Evolutionary conservation across 495 filamentous ascomycete species (phyloP).

Genomic region (Tetracladium marchalianum): DNA sequence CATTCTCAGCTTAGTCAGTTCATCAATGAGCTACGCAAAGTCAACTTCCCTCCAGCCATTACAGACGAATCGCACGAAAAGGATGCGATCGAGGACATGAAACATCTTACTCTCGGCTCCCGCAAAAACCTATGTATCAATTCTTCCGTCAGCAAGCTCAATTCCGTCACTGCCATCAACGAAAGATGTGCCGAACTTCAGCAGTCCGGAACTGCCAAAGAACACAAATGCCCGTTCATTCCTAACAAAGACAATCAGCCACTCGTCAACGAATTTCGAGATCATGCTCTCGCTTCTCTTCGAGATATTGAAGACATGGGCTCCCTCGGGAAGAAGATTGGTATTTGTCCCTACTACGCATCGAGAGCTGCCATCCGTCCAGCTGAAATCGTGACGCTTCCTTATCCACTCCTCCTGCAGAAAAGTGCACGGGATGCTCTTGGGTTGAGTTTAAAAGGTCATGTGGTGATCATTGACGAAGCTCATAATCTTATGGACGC

Average conservation of each 20-base stretch:
- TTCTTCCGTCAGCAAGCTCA: constrained; percentile 60
- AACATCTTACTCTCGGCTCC: constrained; percentile 82
- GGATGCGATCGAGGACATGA: constrained; percentile 50
- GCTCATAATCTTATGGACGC: constrained; percentile 97
- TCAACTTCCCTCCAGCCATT: constrained; percentile 57
- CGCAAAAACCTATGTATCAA: constrained; percentile 93
- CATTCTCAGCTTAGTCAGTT: constrained; percentile 95
- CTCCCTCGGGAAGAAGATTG: constrained; percentile 62
- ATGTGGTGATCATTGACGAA: constrained; percentile 91
- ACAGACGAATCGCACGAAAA: constrained; percentile 24
- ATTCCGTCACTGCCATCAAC: constrained; percentile 76
- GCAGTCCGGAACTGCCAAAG: constrained; percentile 53
- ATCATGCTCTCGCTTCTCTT: constrained; percentile 73
- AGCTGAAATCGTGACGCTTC: constrained; percentile 88
- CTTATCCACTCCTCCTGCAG: constrained; percentile 85
- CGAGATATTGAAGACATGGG: constrained; percentile 92
- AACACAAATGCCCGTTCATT: constrained; percentile 67
- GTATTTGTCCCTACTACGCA: constrained; percentile 93
- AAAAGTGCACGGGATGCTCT: constrained; percentile 83
- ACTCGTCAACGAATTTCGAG: constrained; percentile 71
- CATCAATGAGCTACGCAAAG: constrained; percentile 78
- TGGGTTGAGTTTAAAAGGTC: constrained; percentile 72
- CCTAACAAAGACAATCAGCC: constrained; percentile 67
- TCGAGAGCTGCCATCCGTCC: constrained; percentile 72
- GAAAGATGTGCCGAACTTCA: constrained; percentile 91